phyloP scores from a whole-genome alignment of 2,329 filamentous ascomycete genomes.

The Diplodia sapinea region DNA sequence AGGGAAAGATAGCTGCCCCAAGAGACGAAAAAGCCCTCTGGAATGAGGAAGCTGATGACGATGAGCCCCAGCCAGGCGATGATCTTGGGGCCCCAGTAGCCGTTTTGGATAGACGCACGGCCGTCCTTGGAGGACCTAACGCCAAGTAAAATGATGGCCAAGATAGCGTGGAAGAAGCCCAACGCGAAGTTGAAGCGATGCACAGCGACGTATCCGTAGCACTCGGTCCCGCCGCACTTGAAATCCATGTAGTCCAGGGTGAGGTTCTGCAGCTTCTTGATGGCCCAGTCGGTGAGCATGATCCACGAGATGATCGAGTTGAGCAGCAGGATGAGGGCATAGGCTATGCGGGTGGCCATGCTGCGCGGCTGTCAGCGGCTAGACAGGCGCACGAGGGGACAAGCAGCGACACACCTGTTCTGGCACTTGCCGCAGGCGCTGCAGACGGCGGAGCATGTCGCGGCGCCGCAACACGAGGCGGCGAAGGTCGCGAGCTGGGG shows the following conservation, averaged over 20 bases:
- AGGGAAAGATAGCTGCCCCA: slow-evolving; percentile 96
- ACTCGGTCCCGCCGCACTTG: slow-evolving; percentile 84
- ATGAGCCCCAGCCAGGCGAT: slow-evolving; percentile 86
- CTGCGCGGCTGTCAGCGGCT: slow-evolving; percentile 53
- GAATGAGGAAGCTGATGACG: slow-evolving; percentile 92
- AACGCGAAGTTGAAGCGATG: slow-evolving; percentile 98
- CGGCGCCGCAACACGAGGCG: slow-evolving; percentile 93
- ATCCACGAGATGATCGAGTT: slow-evolving; percentile 99
- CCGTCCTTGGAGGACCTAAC: slow-evolving; percentile 86
- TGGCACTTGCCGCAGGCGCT: slow-evolving; percentile 96
- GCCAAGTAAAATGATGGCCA: slow-evolving; percentile 83
- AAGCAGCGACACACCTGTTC: slow-evolving; percentile 70
- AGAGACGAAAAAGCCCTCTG: slow-evolving; percentile 90
- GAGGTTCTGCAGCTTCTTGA: slow-evolving; percentile 90
- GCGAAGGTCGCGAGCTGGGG: slow-evolving; percentile 74
- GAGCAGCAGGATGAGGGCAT: slow-evolving; percentile 89
- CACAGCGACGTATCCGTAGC: slow-evolving; percentile 94
- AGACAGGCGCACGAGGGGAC: background rate
- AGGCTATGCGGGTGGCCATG: slow-evolving; percentile 95
- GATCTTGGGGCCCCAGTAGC: slow-evolving; percentile 98
- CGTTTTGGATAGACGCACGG: slow-evolving; percentile 89
- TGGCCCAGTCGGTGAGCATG: slow-evolving; percentile 98
- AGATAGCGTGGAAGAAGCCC: slow-evolving; percentile 87
- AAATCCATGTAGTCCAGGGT: slow-evolving; percentile 97
- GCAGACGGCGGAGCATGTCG: slow-evolving; percentile 94